Base-by-base conservation (phyloP, 352 stramenopile genomes). In the Globisporangium okanoganense region DNA sequence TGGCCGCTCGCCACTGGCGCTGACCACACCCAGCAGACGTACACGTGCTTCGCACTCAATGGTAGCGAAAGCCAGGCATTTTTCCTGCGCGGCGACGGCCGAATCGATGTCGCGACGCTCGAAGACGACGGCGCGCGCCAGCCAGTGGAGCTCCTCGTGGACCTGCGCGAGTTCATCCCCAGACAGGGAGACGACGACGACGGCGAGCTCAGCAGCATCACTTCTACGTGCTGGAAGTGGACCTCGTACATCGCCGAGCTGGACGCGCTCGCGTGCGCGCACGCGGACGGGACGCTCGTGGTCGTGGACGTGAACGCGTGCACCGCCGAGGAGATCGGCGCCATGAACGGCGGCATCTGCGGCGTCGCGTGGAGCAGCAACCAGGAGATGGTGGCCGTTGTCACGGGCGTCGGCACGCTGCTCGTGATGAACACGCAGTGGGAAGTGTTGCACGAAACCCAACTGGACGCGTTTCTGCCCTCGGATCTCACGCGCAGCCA, bases 401-500 rank as follows among this genome's bases (percentile, higher is more conserved):
- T 72, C 29, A 92, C 85, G 1, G 81, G 82, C 27, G 72, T 75
- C 13, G 79, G 82, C 1, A 65, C 77, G 9, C 55, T 94, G n/a
- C 25, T 94, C 40, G 65, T 88, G 16, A 88, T 94, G 79, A 92
- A 78, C 62, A 78, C 83, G 22, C 73, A 85, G 44, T 94, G 85
- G 85, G 77, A 92, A 24, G 81, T 91, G 56, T 69, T 94, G 10
- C 66, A 88, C 24, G 85, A 94, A 70, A 82, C 69, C 38, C 67
- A 84, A 38, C 59, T 88, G 1, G 66, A 78, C 12, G 45, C 43
- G 13, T 68, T 65, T 58, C 54, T 88, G 51, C 64, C 74, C 0
- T 36, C 66, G 0, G 72, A 67, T 1, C 18, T 70, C 24, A 53
- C 67, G 33, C 20, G 29, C 12, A n/a, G 29, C n/a, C 25, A 45